phyloP scores from a whole-genome alignment of 2,329 filamentous ascomycete species.

The Penicillium sp. region DNA sequence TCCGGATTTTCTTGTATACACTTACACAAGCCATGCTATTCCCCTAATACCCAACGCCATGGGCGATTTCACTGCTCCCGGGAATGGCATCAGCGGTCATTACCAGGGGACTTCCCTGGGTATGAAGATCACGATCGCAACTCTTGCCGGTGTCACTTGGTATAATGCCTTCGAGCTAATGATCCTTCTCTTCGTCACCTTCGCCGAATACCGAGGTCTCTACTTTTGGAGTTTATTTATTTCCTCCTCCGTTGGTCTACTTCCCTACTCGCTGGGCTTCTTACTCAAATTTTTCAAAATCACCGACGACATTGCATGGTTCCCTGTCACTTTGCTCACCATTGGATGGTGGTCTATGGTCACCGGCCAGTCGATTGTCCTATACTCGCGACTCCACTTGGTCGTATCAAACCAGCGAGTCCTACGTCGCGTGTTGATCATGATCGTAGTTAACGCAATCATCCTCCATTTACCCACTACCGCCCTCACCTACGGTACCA shows the following conservation, averaged over 20 bases:
- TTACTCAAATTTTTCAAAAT: conserved; percentile 47
- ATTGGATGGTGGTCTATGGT: conserved; percentile 50
- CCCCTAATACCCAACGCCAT: conserved; percentile 18
- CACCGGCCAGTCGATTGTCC: conserved; percentile 48
- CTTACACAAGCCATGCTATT: neutral
- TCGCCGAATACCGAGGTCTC: conserved; percentile 44
- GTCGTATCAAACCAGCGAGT: conserved; percentile 40
- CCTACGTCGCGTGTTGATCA: conserved; percentile 41
- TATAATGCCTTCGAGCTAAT: conserved; percentile 52
- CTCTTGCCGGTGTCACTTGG: conserved; percentile 47
- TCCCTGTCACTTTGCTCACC: conserved; percentile 43
- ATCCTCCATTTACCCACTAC: conserved; percentile 46
- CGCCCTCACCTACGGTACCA: conserved; percentile 45
- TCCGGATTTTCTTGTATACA: neutral
- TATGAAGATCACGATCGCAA: conserved; percentile 43
- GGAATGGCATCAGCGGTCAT: conserved; percentile 38
- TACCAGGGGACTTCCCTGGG: conserved; percentile 34
- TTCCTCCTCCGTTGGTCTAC: conserved; percentile 43
- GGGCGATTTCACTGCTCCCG: conserved; percentile 24
- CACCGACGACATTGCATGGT: conserved; percentile 29
- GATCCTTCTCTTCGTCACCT: conserved; percentile 49
- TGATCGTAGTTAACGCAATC: conserved; percentile 48
- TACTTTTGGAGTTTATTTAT: conserved; percentile 52
- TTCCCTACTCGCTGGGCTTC: conserved; percentile 47
- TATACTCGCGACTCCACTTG: conserved; percentile 51